Evolutionary conservation across 2,329 filamentous ascomycete species (phyloP).

Genomic region (Sphaerulina musiva): DNA sequence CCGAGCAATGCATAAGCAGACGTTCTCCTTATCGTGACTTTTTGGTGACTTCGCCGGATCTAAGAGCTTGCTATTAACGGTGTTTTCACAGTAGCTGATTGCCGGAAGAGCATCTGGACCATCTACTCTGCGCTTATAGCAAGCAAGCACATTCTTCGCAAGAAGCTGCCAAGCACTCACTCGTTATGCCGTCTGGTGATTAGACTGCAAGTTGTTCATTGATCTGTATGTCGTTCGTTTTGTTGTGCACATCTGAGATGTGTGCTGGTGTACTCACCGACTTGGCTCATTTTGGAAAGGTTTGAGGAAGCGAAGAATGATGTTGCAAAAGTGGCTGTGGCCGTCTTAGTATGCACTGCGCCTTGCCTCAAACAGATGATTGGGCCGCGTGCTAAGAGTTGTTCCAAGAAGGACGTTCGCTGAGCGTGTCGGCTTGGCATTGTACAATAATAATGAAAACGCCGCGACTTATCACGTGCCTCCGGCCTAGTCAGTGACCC

Average conservation of each 20-base stretch:
- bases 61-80: neutral
- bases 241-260: neutral
- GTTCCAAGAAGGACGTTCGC: constrained; percentile 6
- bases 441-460: neutral
- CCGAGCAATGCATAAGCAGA: constrained; percentile 8
- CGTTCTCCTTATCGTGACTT: constrained; percentile 9
- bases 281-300: neutral
- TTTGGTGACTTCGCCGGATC: neutral
- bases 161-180: too few species aligned
- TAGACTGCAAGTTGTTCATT: neutral
- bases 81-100: too few species aligned
- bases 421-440: neutral
- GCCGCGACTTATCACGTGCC: neutral
- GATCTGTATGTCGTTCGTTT: neutral
- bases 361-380: constrained; percentile 21
- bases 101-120: too few species aligned
- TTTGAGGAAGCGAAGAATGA: neutral
- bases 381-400: constrained; percentile 12
- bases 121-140: too few species aligned
- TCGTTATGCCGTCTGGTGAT: neutral
- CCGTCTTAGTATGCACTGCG: constrained; percentile 26
- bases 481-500: neutral
- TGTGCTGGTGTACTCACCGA: neutral
- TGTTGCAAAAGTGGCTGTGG: constrained; percentile 30
- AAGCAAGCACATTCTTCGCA: too few species aligned